Base-by-base conservation (phyloP, 2,329 filamentous ascomycete genomes). In the Ambrosiella xylebori region DNA sequence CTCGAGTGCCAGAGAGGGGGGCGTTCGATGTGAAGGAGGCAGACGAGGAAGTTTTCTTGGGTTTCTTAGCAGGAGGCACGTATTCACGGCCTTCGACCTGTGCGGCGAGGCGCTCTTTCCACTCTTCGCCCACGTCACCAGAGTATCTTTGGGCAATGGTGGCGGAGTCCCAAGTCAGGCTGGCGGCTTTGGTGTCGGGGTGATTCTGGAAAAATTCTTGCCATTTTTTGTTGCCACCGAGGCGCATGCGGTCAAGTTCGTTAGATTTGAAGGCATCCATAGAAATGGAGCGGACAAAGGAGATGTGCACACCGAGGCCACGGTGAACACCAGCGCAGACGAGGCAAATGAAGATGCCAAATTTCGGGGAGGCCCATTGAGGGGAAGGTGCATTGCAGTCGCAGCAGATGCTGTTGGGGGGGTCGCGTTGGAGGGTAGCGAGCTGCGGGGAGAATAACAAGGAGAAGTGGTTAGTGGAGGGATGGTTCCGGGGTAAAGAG, bases 341-440 rank as follows among this genome's bases (percentile, higher is more conserved):
- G 56, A 98, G 82, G 72, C 93, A 98, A 77, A 98, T 96, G 75
- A 98, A 98, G 70, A 95, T 88, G 68, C 91, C 91, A 69, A 98
- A 95, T 72, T 98, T 98, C 63, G 93, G 93, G 41, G 89, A 78
- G 64, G 93, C 91, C 93, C 93, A 98, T 85, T 98, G 93, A 62
- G 93, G 93, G 65, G 88, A 94, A 19, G 93, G 91, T 50, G 93
- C 91, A 68, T 84, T 84, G 76, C 93, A 98, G 74, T 98, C 93
- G 74, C 90, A 91, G 75, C 93, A 98, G 65, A 81, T 74, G 68
- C 86, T 88, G 72, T 98, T 98, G 65, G 84, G 83, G 65, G 88
- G 85, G 65, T 84, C 84, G 71, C 95, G 95, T 70, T 95, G 90
- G 65, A 97, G 88, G 62, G 88, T 82, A 63, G 89, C 82, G 68